These are phyloP conservation scores for Floccularia luteovirens DNA, from an alignment of 768 basidiomycete species.

Conservation along the genomic window DNA sequence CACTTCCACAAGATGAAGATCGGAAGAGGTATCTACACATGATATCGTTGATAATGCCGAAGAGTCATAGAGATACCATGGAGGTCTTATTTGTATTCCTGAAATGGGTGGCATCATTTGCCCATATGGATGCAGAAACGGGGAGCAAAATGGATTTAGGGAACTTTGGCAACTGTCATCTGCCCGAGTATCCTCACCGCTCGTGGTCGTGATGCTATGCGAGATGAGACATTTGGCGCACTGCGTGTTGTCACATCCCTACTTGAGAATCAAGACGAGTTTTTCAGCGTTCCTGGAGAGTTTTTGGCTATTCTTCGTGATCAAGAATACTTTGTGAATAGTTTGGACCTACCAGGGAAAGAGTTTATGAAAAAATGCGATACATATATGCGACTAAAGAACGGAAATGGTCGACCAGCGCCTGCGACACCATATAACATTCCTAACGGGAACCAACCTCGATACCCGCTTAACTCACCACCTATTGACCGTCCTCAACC, in stretches of 20 bases:
- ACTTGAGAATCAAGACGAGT: constrained; percentile 91
- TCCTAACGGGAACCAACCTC: constrained; percentile 31
- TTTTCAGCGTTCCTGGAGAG: constrained; percentile 91
- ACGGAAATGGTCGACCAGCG: constrained; percentile 46
- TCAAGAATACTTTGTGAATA: constrained; percentile 86
- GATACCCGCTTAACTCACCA: constrained; percentile 28
- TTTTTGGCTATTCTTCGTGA: constrained; percentile 82
- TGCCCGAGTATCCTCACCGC: constrained; percentile 97
- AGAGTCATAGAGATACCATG: constrained; percentile 93
- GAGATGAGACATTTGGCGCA: constrained; percentile 89
- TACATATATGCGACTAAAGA: constrained; percentile 74
- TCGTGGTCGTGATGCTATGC: constrained; percentile 73
- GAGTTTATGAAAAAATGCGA: constrained; percentile 96
- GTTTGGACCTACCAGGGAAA: constrained; percentile 84
- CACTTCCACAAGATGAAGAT: constrained; percentile 64
- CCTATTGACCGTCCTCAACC: constrained; percentile 40
- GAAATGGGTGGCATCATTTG: constrained; percentile 99
- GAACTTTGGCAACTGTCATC: constrained; percentile 95
- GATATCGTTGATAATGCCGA: constrained; percentile 80
- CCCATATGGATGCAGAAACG: constrained; percentile 94
- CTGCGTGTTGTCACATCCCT: constrained; percentile 82
- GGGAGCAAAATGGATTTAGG: constrained; percentile 97
- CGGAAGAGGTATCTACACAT: constrained; percentile 81
- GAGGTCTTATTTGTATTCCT: constrained; percentile 97
- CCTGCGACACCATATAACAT: constrained; percentile 26